Evolutionary conservation across 2,329 filamentous ascomycete genomes (phyloP).

Genomic region (Coniochaeta sp.): DNA sequence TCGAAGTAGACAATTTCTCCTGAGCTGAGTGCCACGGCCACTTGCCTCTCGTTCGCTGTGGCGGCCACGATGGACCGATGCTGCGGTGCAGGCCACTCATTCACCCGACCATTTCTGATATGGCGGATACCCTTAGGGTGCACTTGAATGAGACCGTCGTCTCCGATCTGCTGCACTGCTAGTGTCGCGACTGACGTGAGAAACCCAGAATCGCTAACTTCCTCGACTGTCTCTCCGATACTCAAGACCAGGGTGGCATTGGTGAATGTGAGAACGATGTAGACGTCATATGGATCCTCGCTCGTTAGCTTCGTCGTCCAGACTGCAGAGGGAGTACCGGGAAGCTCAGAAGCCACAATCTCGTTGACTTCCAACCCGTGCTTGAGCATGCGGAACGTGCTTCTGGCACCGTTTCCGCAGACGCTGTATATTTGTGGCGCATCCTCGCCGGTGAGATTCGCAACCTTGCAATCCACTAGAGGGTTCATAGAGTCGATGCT

Average conservation of each 20-base stretch:
- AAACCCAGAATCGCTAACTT: conserved; percentile 91
- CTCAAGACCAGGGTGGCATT: conserved; percentile 88
- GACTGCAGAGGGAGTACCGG: conserved; percentile 80
- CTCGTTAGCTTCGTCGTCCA: conserved; percentile 90
- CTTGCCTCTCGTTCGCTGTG: conserved; percentile 86
- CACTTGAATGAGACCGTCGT: conserved; percentile 87
- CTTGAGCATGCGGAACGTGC: conserved; percentile 84
- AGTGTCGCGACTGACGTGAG: conserved; percentile 82
- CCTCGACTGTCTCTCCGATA: conserved; percentile 94
- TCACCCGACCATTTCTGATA: conserved; percentile 70
- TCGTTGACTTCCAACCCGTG: conserved; percentile 91
- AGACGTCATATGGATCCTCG: conserved; percentile 81
- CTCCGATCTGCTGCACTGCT: conserved; percentile 88
- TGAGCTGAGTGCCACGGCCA: conserved; percentile 88
- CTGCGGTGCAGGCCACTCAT: conserved; percentile 89
- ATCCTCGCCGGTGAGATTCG: conserved; percentile 85
- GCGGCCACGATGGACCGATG: conserved; percentile 94
- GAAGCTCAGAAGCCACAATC: conserved; percentile 86
- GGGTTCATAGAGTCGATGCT: conserved; percentile 86
- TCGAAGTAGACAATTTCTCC: conserved; percentile 98
- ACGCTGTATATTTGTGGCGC: conserved; percentile 94
- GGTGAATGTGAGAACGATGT: conserved; percentile 89
- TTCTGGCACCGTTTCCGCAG: conserved; percentile 81
- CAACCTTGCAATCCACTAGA: conserved; percentile 82
- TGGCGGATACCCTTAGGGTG: conserved; percentile 95